Conservation (phyloP, 768 basidiomycete genomes). For the Leccinum pellstonianum region DNA sequence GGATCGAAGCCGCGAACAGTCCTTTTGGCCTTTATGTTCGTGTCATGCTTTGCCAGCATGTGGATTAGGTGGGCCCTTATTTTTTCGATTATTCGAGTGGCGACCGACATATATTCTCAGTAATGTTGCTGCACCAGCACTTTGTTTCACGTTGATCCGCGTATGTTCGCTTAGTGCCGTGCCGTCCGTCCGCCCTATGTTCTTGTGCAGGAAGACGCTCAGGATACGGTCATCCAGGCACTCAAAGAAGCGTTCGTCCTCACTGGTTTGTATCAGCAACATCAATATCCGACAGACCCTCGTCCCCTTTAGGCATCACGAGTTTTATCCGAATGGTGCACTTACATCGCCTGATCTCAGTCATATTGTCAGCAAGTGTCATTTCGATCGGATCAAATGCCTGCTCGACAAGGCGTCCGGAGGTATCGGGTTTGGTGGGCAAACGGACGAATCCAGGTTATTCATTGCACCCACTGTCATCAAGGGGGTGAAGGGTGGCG, state of each 20-base stretch:
- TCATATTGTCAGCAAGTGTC: constrained; percentile 52
- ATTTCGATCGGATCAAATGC: constrained; percentile 49
- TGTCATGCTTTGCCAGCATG: no score
- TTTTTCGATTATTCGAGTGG: no score
- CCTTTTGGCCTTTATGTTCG: no score
- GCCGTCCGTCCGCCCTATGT: no score
- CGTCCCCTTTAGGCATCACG: constrained; percentile 20
- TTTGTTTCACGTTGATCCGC: no score
- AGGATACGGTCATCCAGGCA: no score
- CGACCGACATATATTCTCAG: no score
- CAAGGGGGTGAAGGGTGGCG: constrained; percentile 55
- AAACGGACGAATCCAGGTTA: constrained; percentile 50
- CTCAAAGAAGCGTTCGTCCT: constrained; percentile 38
- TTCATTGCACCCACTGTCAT: constrained; percentile 78
- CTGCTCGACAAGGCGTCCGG: constrained; percentile 68
- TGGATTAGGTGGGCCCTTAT: no score
- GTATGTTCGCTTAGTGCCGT: no score
- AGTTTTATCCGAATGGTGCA: constrained; percentile 44
- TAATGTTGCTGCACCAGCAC: no score
- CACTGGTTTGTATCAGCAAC: neutral
- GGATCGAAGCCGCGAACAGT: no score
- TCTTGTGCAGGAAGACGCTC: no score
- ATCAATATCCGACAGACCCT: neutral
- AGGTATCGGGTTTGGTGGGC: constrained; percentile 61
- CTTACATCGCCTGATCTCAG: constrained; percentile 43